phyloP scores from a whole-genome alignment of 1,139 yeast species.

The Casaregolazyma lundiana region DNA sequence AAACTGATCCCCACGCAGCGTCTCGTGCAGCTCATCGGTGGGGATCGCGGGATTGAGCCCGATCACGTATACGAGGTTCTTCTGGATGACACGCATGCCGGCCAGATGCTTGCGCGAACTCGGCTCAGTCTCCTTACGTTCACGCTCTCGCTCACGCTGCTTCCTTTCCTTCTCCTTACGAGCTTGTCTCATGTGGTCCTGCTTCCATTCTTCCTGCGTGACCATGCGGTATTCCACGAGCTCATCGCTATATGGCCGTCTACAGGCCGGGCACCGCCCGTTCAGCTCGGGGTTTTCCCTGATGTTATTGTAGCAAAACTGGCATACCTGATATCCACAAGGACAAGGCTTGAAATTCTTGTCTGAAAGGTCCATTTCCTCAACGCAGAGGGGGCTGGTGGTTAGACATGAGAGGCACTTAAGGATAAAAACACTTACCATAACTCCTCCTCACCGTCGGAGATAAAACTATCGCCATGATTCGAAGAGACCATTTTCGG shows the following conservation, averaged over 20 bases:
- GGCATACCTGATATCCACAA: conserved; percentile 97
- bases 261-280: conserved; percentile 97
- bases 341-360: conserved; percentile 98
- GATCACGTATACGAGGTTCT: conserved; percentile 92
- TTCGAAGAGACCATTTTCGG: conserved; percentile 19
- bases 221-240: conserved; percentile 81
- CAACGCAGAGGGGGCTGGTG: conserved; percentile 76
- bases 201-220: conserved; percentile 81
- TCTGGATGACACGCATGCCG: conserved; percentile 96
- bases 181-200: conserved; percentile 60
- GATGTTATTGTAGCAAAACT: conserved; percentile 95
- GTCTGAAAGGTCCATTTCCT: conserved; percentile 94
- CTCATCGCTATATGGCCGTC: conserved; percentile 90
- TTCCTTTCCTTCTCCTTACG: conserved; percentile 82
- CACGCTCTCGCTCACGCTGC: conserved; percentile 77
- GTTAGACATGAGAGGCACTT: conserved; percentile 27
- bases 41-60: conserved; percentile 90
- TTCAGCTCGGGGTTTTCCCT: conserved; percentile 91
- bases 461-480: conserved; percentile 49
- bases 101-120: conserved; percentile 73
- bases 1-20: conserved; percentile 83
- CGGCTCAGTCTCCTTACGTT: conserved; percentile 85
- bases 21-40: conserved; percentile 82
- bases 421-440: conserved; percentile 42
- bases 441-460: conserved; percentile 77